Percentiles rank a stretch among this genome's conserved stretches.
These are phyloP conservation scores for Aspergillus terreus DNA, from an alignment of 2,329 filamentous ascomycete genomes.

Conservation along the genomic window DNA sequence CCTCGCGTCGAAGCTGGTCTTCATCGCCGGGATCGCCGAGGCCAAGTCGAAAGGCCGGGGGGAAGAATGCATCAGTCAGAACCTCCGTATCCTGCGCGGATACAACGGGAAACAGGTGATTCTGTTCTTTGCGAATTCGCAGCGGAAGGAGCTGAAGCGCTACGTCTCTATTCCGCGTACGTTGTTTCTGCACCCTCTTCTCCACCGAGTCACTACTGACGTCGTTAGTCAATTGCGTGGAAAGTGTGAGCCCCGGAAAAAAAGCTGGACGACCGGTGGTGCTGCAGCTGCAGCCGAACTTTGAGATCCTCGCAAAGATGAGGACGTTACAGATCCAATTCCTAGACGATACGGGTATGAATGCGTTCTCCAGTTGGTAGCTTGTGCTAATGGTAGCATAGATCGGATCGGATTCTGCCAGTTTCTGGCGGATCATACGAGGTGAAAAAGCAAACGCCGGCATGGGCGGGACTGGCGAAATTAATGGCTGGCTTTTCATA, in stretches of 20 bases:
- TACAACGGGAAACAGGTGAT: slow-evolving; percentile 33
- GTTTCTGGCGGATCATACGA: slow-evolving; percentile 20
- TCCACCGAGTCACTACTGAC: neutral
- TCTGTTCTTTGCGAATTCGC: slow-evolving; percentile 42
- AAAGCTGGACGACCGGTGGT: slow-evolving; percentile 35
- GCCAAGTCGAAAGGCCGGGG: slow-evolving; percentile 43
- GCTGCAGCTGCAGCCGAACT: slow-evolving; percentile 38
- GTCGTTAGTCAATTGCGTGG: slow-evolving; percentile 36
- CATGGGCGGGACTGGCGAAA: neutral
- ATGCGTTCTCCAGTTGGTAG: slow-evolving; percentile 6
- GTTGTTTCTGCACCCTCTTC: too few relatives aligned
- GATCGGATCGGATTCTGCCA: slow-evolving; percentile 30
- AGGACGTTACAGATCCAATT: slow-evolving; percentile 36
- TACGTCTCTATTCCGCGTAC: slow-evolving; percentile 40
- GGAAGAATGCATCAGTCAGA: slow-evolving; percentile 45
- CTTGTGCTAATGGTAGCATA: slow-evolving; percentile 8
- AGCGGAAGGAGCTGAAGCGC: slow-evolving; percentile 37
- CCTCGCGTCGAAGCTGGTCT: slow-evolving; percentile 35
- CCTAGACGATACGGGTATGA: slow-evolving; percentile 36
- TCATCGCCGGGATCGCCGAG: slow-evolving; percentile 41
- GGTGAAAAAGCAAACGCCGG: slow-evolving; percentile 3
- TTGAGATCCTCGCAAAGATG: slow-evolving; percentile 40
- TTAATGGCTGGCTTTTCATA: too few relatives aligned
- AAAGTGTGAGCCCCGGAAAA: slow-evolving; percentile 35
- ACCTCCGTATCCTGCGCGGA: slow-evolving; percentile 37